A percentile compares a stretch with the other conserved stretches of the same genome.
phyloP scores from a whole-genome alignment of 1,284 basidiomycete species.

The Mycosarcoma maydis region DNA sequence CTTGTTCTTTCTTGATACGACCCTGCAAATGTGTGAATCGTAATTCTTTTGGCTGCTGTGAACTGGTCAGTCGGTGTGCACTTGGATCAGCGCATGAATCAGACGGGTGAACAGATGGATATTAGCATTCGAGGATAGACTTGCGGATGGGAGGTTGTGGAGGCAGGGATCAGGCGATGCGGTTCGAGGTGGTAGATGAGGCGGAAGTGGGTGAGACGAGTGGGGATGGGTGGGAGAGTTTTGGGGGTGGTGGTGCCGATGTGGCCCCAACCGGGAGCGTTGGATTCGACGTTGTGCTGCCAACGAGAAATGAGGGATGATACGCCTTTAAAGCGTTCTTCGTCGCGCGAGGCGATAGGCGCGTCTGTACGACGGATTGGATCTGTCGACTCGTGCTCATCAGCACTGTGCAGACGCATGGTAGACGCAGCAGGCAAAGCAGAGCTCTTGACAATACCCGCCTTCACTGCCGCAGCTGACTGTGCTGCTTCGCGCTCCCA shows the following conservation, averaged over 20 bases:
- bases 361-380: background rate
- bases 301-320: constrained; percentile 36
- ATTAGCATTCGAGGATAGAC: too few relatives aligned
- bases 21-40: constrained; percentile 5
- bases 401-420: background rate
- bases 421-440: constrained; percentile 16
- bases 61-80: too few relatives aligned
- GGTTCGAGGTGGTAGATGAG: too few relatives aligned
- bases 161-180: too few relatives aligned
- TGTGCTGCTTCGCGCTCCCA: constrained; percentile 56
- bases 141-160: too few relatives aligned
- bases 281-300: constrained; percentile 47
- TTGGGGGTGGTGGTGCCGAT: constrained; percentile 15
- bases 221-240: too few relatives aligned
- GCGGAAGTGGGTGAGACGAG: too few relatives aligned
- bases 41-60: background rate
- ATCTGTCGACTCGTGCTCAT: background rate
- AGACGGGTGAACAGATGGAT: too few relatives aligned
- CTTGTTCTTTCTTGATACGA: constrained; percentile 5
- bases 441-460: constrained; percentile 17
- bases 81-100: background rate
- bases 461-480: constrained; percentile 17
- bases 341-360: background rate
- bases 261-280: constrained; percentile 52
- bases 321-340: constrained; percentile 43